Evolutionary conservation across 371 early-diverging fungal genomes (phyloP).

Genomic region (Mucor sp.): DNA sequence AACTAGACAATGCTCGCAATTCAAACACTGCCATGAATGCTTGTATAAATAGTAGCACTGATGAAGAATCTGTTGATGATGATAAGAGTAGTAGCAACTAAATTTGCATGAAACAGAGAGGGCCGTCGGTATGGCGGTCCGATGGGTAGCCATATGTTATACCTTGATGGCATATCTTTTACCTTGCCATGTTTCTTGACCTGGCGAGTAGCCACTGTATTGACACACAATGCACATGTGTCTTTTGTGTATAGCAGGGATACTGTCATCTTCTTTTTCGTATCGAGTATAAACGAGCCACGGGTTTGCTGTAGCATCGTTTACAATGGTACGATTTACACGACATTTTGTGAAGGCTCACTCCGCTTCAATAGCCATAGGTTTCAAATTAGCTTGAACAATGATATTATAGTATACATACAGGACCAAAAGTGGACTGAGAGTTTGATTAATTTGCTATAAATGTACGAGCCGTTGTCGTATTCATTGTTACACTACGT

Average conservation of each 20-base stretch:
- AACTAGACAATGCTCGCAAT: not conserved
- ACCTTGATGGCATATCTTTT: too few relatives aligned
- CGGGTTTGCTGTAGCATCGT: not conserved
- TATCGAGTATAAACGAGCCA: not conserved
- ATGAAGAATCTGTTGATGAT: not conserved
- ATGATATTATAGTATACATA: not conserved
- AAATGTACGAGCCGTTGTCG: not conserved
- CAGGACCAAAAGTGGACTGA: not conserved
- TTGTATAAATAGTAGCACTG: not conserved
- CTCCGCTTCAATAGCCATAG: not conserved
- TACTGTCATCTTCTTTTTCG: not conserved
- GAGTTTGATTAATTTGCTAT: not conserved
- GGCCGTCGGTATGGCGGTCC: not conserved
- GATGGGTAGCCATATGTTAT: not conserved
- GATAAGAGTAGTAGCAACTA: too few relatives aligned
- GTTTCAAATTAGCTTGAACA: not conserved
- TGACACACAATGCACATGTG: not conserved
- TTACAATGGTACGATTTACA: not conserved
- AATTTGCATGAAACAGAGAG: not conserved
- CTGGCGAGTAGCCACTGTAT: not conserved
- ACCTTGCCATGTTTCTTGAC: not conserved
- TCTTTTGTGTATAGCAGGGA: not conserved
- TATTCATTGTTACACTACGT: not conserved
- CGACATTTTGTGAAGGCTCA: not conserved
- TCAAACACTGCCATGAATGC: not conserved